Conservation (phyloP, 768 basidiomycete species). For the Cystofilobasidium bisporidii region DNA sequence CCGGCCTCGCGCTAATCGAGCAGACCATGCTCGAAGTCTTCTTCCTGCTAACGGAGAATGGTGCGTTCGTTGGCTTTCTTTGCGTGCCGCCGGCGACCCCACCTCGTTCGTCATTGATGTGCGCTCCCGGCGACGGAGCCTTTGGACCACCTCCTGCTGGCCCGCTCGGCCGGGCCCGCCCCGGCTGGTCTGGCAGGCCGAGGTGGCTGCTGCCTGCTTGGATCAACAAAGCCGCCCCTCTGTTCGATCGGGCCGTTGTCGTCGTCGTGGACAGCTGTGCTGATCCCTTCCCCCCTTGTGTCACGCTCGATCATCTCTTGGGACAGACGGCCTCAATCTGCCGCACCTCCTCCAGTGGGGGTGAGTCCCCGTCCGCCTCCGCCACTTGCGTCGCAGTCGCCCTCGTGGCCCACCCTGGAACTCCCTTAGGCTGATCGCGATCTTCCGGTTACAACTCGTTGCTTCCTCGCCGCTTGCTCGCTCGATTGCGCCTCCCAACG, state of each 20-base stretch:
- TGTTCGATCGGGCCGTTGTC: too few species aligned
- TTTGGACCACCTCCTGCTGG: too few species aligned
- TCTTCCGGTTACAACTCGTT: too few species aligned
- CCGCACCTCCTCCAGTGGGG: slow-evolving; percentile 17
- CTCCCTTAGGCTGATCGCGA: too few species aligned
- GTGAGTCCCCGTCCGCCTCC: slow-evolving; percentile 1
- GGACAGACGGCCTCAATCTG: slow-evolving; percentile 22
- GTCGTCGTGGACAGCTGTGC: background rate
- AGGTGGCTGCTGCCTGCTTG: too few species aligned
- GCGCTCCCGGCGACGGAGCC: too few species aligned
- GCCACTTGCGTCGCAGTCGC: background rate
- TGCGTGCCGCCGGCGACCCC: background rate
- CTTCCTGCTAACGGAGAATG: slow-evolving; percentile 23
- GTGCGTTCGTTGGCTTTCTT: slow-evolving; percentile 1
- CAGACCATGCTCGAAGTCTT: slow-evolving; percentile 9
- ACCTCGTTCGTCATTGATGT: background rate
- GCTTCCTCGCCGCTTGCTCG: background rate
- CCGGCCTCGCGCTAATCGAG: background rate
- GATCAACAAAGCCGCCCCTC: too few species aligned
- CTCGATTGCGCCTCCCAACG: too few species aligned
- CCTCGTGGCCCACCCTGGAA: too few species aligned
- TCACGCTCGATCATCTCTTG: background rate
- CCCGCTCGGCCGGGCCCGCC: too few species aligned
- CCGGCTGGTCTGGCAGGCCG: too few species aligned
- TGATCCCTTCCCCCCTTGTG: background rate